Percentiles rank a stretch among this genome's conserved stretches.
These are phyloP conservation scores for Debaryomyces prosopidis DNA, from an alignment of 805 yeast genomes.

Conservation along the genomic window DNA sequence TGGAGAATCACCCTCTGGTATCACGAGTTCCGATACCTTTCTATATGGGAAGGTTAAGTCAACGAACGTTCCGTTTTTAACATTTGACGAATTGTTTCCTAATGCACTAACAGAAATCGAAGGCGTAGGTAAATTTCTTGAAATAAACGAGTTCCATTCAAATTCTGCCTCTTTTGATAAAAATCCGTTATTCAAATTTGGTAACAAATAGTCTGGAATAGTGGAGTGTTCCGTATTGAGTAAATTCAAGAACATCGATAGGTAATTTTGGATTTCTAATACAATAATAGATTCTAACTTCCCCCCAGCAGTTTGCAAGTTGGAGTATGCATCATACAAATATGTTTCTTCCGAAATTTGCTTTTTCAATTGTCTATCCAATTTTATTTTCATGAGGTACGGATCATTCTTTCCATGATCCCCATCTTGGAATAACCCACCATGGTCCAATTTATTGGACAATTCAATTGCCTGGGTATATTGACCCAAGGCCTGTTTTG, in stretches of 20 bases:
- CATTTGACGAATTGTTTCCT: constrained; percentile 23
- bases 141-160: constrained; percentile 87
- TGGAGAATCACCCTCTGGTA: constrained; percentile 69
- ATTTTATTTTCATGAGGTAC: constrained; percentile 63
- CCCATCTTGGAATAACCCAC: constrained; percentile 23
- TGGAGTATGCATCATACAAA: constrained; percentile 83
- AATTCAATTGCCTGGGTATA: constrained; percentile 66
- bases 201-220: constrained; percentile 63
- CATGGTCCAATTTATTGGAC: constrained; percentile 45
- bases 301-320: constrained; percentile 83
- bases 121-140: constrained; percentile 54
- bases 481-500: constrained; percentile 39
- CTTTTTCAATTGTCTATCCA: constrained; percentile 75
- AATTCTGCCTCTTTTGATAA: constrained; percentile 73
- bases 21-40: constrained; percentile 51
- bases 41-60: constrained; percentile 41
- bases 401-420: constrained; percentile 70
- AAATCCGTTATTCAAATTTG: constrained; percentile 56
- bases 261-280: constrained; percentile 79
- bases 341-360: constrained; percentile 84
- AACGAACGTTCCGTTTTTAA: constrained; percentile 38
- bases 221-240: constrained; percentile 73
- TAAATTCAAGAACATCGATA: constrained; percentile 68
- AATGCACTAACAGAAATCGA: constrained; percentile 26
- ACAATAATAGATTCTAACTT: constrained; percentile 86